Conservation (phyloP, 2,329 filamentous ascomycete genomes). For the Fusarium sororula region DNA sequence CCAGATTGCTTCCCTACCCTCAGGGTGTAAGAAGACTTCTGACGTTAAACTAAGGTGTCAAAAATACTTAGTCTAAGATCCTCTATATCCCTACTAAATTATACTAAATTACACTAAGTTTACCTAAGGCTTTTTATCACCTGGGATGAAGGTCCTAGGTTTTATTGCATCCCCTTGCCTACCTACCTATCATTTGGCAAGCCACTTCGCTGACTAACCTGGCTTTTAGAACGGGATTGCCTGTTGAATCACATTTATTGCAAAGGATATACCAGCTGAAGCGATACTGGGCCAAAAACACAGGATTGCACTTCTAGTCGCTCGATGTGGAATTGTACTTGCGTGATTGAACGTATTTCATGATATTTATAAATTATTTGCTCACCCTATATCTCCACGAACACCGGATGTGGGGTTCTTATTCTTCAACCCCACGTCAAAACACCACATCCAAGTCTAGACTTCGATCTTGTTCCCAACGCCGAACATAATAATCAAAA, state of each 20-base stretch:
- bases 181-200: not conserved
- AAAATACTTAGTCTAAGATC: too few relatives aligned
- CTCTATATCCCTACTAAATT: too few relatives aligned
- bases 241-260: not conserved
- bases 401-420: slow-evolving; percentile 14
- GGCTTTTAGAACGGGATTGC: not conserved
- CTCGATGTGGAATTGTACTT: not conserved
- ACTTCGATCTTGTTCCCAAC: not conserved
- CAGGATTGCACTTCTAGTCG: not conserved
- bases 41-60: too few relatives aligned
- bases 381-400: not conserved
- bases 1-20: not conserved
- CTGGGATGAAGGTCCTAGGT: too few relatives aligned
- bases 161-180: too few relatives aligned
- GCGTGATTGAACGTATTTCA: not conserved
- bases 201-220: slow-evolving; percentile 18
- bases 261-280: not conserved
- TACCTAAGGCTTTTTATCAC: too few relatives aligned
- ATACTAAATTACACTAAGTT: too few relatives aligned
- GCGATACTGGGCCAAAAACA: not conserved
- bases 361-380: not conserved
- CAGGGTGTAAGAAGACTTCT: too few relatives aligned
- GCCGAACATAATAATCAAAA: not conserved
- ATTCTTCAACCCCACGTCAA: slow-evolving; percentile 33
- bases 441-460: slow-evolving; percentile 4